Percentiles rank a stretch among this genome's conserved stretches.
Conservation (phyloP, 805 yeast genomes). For the Suhomyces faveliae region DNA sequence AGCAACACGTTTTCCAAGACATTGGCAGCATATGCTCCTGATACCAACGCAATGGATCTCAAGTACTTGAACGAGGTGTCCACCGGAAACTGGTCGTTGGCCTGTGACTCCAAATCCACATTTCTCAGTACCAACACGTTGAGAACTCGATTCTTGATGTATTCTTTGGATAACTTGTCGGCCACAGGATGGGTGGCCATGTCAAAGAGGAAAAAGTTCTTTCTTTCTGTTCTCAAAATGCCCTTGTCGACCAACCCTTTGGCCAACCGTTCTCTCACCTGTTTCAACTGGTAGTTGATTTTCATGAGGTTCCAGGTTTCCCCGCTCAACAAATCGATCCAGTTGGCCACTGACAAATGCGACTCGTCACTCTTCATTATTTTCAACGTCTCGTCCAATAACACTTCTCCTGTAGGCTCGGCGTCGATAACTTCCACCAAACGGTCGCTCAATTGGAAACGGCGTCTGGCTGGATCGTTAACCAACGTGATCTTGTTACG, state of each 20-base stretch:
- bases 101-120: slow-evolving; percentile 44
- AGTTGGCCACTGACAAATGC: slow-evolving; percentile 71
- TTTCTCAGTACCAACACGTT: slow-evolving; percentile 71
- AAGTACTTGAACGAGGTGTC: slow-evolving; percentile 65
- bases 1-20: slow-evolving; percentile 87
- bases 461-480: slow-evolving; percentile 87
- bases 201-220: slow-evolving; percentile 89
- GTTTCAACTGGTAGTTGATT: slow-evolving; percentile 92
- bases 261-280: slow-evolving; percentile 93
- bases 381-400: slow-evolving; percentile 89
- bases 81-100: slow-evolving; percentile 64
- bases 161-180: slow-evolving; percentile 81
- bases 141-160: slow-evolving; percentile 69
- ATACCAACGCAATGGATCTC: slow-evolving; percentile 77
- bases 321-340: slow-evolving; percentile 93
- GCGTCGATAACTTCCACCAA: slow-evolving; percentile 83
- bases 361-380: slow-evolving; percentile 84
- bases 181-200: slow-evolving; percentile 98
- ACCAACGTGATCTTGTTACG: slow-evolving; percentile 86
- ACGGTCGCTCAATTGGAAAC: slow-evolving; percentile 86
- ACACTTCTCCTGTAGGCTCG: slow-evolving; percentile 88
- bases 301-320: slow-evolving; percentile 98
- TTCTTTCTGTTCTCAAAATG: slow-evolving; percentile 89
- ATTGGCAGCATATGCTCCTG: slow-evolving; percentile 93
- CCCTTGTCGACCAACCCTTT: slow-evolving; percentile 98